Conservation (phyloP, 371 early-diverging fungal genomes). For the Umbelopsis sp. region DNA sequence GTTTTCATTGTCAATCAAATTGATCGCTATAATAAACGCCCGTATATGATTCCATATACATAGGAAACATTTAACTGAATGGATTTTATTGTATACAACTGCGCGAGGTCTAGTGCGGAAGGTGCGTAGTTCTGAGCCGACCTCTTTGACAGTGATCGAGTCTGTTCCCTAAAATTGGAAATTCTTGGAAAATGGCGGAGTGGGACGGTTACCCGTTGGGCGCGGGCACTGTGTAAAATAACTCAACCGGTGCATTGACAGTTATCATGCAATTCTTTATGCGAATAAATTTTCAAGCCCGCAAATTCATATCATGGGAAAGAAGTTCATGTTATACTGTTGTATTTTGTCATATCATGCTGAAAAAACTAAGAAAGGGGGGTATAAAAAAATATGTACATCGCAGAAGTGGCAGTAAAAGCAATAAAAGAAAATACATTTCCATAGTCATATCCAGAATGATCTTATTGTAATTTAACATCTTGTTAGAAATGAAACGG, state of each 20-base stretch:
- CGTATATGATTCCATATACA: no score
- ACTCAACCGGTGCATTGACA: not conserved
- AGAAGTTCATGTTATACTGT: not conserved
- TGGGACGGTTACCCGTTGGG: not conserved
- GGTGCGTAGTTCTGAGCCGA: no score
- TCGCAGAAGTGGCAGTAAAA: not conserved
- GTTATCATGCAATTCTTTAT: not conserved
- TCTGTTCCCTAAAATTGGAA: not conserved
- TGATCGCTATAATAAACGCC: no score
- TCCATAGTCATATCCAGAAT: constrained; percentile 16
- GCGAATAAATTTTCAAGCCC: no score
- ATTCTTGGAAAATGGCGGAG: not conserved
- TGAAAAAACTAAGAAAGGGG: not conserved
- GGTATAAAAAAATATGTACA: constrained; percentile 10
- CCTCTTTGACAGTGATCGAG: no score
- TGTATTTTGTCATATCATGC: constrained; percentile 15
- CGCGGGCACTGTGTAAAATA: not conserved
- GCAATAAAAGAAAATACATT: not conserved
- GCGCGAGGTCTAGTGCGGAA: no score
- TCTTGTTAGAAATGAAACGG: not conserved
- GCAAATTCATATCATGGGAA: no score
- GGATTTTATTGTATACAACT: no score
- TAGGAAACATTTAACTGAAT: no score
- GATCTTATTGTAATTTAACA: constrained; percentile 12
- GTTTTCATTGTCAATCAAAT: no score